Evolutionary conservation across 1,139 yeast species (phyloP), one percentile per base, ranked within the genome.

Genomic region (Pichia inconspicua): DNA sequence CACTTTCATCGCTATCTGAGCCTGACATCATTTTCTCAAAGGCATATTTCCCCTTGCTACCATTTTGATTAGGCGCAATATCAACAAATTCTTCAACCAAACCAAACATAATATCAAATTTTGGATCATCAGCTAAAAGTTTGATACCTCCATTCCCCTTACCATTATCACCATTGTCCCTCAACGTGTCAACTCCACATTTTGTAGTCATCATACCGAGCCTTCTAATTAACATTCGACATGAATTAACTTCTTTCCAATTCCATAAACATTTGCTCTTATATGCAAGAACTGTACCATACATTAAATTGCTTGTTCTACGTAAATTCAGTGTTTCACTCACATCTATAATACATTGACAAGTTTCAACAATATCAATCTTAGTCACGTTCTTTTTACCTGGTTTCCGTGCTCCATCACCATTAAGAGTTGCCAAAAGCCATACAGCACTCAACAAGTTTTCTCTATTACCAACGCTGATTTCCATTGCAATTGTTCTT

Each of bases 221-320:
- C 32, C 48, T 28, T 28, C 48, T 48, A 17, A 52, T 48, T 12
- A 49, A 28, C 46, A 37, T 38, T 8, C 53, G 44, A n/a, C 51
- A 49, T 32, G 35, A 49, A 27, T 27, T 42, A 1, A 43, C 50
- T 12, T 54, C 57, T 25, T 45, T 54, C 47, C 52, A 54, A 19
- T 46, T 43, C 28, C 30, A 19, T 1, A 53, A 44, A 27, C 54
- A 51, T 40, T 51, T 46, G 5, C 42, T 43, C 22, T 69, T 73
- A 60, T 77, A 80, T 32, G 78, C 70, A 39, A 81, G 58, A 0
- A 83, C 69, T 2, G 80, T 70, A 0, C 89, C 89, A 55, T 75
- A 73, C 51, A 82, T 61, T 25, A 82, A 61, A 48, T 67, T 74
- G 0, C 85, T 77, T 0, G 74, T 66, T 28, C 72, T 66, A 35